A percentile compares a stretch with the other conserved stretches of the same genome.
These are phyloP conservation scores for Coprinopsis marcescibilis DNA, from an alignment of 768 basidiomycete species.

Conservation along the genomic window DNA sequence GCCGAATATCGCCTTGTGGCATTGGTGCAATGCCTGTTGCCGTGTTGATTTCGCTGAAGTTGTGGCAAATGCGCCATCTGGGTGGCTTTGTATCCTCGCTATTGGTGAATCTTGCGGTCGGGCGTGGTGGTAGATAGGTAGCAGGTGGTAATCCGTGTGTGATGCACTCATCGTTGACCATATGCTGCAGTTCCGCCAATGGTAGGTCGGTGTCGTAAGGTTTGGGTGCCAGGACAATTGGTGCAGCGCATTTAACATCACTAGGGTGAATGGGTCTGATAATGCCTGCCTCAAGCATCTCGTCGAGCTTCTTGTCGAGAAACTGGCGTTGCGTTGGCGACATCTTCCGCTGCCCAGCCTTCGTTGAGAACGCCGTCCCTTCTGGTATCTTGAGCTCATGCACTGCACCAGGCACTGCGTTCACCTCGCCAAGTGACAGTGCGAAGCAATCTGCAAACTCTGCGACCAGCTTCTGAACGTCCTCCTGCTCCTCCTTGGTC, in stretches of 20 bases:
- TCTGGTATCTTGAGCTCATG: conserved; percentile 30
- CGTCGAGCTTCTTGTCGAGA: conserved; percentile 24
- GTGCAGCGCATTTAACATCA: conserved; percentile 28
- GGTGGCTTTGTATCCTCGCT: not conserved
- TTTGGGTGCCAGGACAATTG: conserved; percentile 31
- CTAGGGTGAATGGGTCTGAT: conserved; percentile 22
- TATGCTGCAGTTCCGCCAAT: conserved; percentile 25
- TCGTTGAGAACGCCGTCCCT: conserved; percentile 22
- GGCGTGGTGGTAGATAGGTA: conserved; percentile 19
- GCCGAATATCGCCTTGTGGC: conserved; percentile 29
- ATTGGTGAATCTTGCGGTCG: too few species aligned
- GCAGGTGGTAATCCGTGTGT: conserved; percentile 16
- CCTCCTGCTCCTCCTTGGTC: conserved; percentile 12
- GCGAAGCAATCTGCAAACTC: conserved; percentile 35
- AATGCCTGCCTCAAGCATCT: conserved; percentile 29
- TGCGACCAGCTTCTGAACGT: conserved; percentile 17
- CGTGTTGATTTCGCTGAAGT: conserved; percentile 27
- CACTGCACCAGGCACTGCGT: conserved; percentile 21
- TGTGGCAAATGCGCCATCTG: conserved; percentile 31
- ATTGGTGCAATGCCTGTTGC: conserved; percentile 21
- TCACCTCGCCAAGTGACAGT: conserved; percentile 29
- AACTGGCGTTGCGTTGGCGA: conserved; percentile 26
- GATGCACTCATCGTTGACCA: conserved; percentile 28
- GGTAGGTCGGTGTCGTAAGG: conserved; percentile 24
- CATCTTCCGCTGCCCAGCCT: conserved; percentile 21